phyloP scores from a whole-genome alignment of 1,139 yeast species.

The Taiozyma sp. region DNA sequence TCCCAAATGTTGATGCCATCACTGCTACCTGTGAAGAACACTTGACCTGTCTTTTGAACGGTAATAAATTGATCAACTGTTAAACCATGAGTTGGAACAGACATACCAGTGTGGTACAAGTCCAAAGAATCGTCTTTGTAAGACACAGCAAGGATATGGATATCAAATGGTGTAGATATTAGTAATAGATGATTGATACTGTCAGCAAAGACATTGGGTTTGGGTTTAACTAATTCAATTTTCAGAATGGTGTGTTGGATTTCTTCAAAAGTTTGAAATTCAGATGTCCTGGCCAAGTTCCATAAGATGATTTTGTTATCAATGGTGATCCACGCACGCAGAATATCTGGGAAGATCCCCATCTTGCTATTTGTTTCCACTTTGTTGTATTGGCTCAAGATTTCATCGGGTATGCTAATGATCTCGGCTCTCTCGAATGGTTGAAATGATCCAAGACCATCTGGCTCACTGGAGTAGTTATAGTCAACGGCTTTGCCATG shows the following conservation, averaged over 20 bases:
- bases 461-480: constrained; percentile 32
- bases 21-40: constrained; percentile 74
- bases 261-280: constrained; percentile 79
- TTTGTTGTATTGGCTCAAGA: constrained; percentile 65
- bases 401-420: constrained; percentile 75
- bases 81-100: constrained; percentile 76
- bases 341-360: constrained; percentile 81
- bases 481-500: constrained; percentile 38
- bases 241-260: constrained; percentile 73
- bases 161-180: constrained; percentile 76
- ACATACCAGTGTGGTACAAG: constrained; percentile 78
- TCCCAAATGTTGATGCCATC: constrained; percentile 87
- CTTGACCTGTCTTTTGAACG: constrained; percentile 65
- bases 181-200: constrained; percentile 69
- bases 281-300: constrained; percentile 61
- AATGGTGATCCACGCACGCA: constrained; percentile 83
- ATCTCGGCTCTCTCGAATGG: constrained; percentile 73
- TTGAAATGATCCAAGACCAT: constrained; percentile 47
- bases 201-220: constrained; percentile 73
- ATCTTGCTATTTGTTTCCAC: constrained; percentile 67
- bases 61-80: constrained; percentile 61
- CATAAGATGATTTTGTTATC: constrained; percentile 83
- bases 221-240: constrained; percentile 76
- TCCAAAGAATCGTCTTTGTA: constrained; percentile 54
- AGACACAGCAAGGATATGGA: constrained; percentile 74